These are phyloP conservation scores for Tulasnella sp. DNA, from an alignment of 768 basidiomycete species.

Conservation along the genomic window DNA sequence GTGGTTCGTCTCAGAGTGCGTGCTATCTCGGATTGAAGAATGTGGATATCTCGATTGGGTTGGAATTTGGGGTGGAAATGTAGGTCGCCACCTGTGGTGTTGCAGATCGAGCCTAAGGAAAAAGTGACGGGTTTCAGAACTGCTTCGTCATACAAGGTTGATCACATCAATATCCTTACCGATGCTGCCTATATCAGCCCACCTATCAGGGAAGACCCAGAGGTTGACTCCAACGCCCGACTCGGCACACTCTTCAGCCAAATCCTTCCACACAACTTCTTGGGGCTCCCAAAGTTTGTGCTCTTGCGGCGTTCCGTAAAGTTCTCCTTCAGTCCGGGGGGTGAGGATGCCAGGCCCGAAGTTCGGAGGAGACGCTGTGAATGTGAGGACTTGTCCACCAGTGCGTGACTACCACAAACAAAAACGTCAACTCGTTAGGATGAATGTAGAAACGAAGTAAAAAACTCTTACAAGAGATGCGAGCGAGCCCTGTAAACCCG, in stretches of 20 bases:
- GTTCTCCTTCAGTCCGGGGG: conserved; percentile 54
- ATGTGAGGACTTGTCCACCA: conserved; percentile 75
- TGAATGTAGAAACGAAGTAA: conserved; percentile 31
- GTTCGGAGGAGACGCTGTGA: conserved; percentile 65
- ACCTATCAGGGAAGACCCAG: conserved; percentile 76
- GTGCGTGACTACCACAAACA: background rate
- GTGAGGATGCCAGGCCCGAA: conserved; percentile 69
- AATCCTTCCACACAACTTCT: conserved; percentile 71
- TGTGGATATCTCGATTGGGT: conserved; percentile 56
- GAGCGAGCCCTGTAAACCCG: conserved; percentile 67
- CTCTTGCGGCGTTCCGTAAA: conserved; percentile 86
- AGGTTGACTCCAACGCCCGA: conserved; percentile 87
- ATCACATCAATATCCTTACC: conserved; percentile 44
- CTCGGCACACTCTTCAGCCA: conserved; percentile 84
- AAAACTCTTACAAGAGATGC: conserved; percentile 59
- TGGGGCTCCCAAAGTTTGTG: conserved; percentile 72
- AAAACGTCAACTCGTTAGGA: background rate
- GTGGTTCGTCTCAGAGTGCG: conserved; percentile 65
- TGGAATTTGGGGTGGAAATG: conserved; percentile 92
- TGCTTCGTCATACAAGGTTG: background rate
- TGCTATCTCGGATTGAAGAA: conserved; percentile 71
- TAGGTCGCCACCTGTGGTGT: conserved; percentile 81
- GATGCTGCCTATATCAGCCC: conserved; percentile 83
- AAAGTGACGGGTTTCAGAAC: background rate
- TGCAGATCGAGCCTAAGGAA: conserved; percentile 58